Evolutionary conservation across 176 grass and related monocot genomes (phyloP), one percentile per base, ranked within the genome.

Genomic region (Juncus inflexus): DNA sequence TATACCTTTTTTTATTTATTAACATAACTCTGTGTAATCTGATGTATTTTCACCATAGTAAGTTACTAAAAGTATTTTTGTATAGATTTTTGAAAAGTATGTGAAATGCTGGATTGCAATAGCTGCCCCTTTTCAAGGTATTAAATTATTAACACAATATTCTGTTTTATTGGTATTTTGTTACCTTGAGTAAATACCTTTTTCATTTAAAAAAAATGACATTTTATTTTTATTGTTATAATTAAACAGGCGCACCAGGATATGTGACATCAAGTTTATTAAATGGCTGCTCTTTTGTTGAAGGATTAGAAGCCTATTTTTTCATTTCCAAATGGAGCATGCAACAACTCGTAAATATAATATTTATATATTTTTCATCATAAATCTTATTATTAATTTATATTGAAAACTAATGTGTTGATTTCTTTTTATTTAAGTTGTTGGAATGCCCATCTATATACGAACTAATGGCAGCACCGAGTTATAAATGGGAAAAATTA

Each of bases 101-200:
- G 83, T 97, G 6, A 91, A 97, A 35, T 83, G 74, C 81, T 97
- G 92, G 92, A 82, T 97, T 83, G 92, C 87, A 80, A 97, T 97
- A 58, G 92, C 92, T 61, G 87, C 92, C 74, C 92, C 92, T 79
- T 97, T 97, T 77, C 92, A 97, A 97, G 87, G 92, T 97, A 89
- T 12, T 15, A 55, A 69, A 52, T 53, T 47, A 40, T 37, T 35
- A 64, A 50, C 2, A 28, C 49, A 37, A 55, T 2, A 15, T 7
- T 3, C 36, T 3, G 4, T 5, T 40, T 12, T 39, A 35, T 38
- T 39, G 4, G n/a, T 19, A 9, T 4, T 12, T 12, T 35, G 11
- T 5, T 35, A 42, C 64, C 2, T 10, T 3, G 4, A 37, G 38
- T 28, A 67, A 67, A 28, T 28, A 28, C 19, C 19, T 28, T 28